These are phyloP conservation scores for Sophora flavescens DNA, from an alignment of 306 rosid genomes.

Conservation along the genomic window DNA sequence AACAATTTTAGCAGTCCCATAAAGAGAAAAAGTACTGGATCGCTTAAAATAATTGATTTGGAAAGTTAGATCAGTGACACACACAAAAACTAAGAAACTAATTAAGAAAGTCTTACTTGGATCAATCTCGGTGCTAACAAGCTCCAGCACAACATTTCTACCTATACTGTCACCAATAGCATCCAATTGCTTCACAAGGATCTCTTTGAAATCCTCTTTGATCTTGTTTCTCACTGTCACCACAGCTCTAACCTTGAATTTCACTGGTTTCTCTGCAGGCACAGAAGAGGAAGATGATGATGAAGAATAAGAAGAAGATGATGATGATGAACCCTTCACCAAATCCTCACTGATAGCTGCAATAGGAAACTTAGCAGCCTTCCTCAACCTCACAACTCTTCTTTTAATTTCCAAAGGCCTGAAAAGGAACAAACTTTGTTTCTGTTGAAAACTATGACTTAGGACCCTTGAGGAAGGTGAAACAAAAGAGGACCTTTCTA, in stretches of 20 bases:
- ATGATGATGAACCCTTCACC: slow-evolving; percentile 48
- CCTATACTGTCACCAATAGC: slow-evolving; percentile 77
- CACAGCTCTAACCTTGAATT: slow-evolving; percentile 84
- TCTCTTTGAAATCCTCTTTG: slow-evolving; percentile 80
- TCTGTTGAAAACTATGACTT: slow-evolving; percentile 31
- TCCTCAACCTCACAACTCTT: slow-evolving; percentile 52
- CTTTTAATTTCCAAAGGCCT: slow-evolving; percentile 58
- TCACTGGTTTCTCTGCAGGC: slow-evolving; percentile 64
- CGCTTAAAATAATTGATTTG: neutral
- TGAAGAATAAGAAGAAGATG: no score
- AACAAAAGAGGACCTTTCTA: slow-evolving; percentile 56
- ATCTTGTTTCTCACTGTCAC: slow-evolving; percentile 86
- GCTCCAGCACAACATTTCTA: slow-evolving; percentile 77
- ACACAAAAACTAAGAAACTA: neutral
- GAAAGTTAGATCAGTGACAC: neutral
- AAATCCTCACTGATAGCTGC: slow-evolving; percentile 90
- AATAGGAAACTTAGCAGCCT: slow-evolving; percentile 58
- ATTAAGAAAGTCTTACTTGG: slow-evolving; percentile 72
- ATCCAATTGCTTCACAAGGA: slow-evolving; percentile 74
- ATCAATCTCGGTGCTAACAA: slow-evolving; percentile 79
- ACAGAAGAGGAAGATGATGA: slow-evolving; percentile 29
- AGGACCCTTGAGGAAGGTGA: slow-evolving; percentile 50
- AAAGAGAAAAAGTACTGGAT: slow-evolving; percentile 16
- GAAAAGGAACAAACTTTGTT: slow-evolving; percentile 15
- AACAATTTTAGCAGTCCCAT: slow-evolving; percentile 11